Evolutionary conservation across 2,329 filamentous ascomycete species (phyloP), one percentile per base, ranked within the genome.

Genomic region (Myrmaecium sp.): DNA sequence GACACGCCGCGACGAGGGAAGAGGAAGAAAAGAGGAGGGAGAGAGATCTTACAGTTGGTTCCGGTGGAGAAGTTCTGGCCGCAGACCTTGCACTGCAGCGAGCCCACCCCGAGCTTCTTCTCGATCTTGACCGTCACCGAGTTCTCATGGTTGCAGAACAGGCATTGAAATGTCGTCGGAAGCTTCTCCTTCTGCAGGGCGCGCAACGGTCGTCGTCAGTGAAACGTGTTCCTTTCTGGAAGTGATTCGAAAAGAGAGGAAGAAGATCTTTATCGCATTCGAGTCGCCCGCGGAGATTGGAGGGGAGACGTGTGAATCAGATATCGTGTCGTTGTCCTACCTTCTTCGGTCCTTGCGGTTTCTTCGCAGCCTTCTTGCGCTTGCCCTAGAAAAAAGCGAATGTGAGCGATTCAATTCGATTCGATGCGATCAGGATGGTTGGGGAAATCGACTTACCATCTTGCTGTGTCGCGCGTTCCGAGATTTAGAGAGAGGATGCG

Each of bases 81-180:
- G 53, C 89, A 98, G 28, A 93, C 71, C 50, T 86, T 92, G 60
- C 89, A 98, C 32, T 75, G 71, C 14, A 98, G 63, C 33, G 78
- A 70, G 24, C 86, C 89, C 19, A 93, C 67, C 27, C 82, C 82
- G 15, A 72, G 63, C 51, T 95, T 95, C 64, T 92, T 93, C 50
- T 98, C 83, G 26, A 98, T 66, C 54, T 91, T 89, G 39, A 94
- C 79, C 15, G 71, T 67, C 27, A 98, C 80, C 0, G 84, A 81
- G 38, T 82, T 89, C 49, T 95, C 89, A 56, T 95, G 84, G 52
- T 94, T 95, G 64, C 89, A 98, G 58, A 98, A 98, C 23, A 98
- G 73, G 50, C 89, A 98, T 30, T 84, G 81, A 54, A 98, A 98
- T n/a, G 71, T 69, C 3, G 80, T 84, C 3, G 76, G 66, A 11